Evolutionary conservation across 2,329 filamentous ascomycete species (phyloP).

Genomic region (Lanzia echinophila): DNA sequence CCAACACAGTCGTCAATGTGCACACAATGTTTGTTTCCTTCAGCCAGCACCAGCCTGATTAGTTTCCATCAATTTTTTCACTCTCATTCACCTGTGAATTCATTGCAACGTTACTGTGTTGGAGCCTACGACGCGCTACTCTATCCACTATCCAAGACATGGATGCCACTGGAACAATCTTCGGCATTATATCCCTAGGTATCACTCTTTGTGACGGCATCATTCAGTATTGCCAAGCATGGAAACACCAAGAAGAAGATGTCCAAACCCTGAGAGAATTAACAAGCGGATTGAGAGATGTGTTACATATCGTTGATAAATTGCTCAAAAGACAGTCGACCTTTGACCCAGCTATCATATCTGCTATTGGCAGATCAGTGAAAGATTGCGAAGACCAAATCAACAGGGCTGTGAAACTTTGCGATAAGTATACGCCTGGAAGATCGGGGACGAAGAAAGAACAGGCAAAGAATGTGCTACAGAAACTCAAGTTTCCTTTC

Average conservation of each 20-base stretch:
- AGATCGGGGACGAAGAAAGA: not conserved
- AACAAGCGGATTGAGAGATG: not conserved
- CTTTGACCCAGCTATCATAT: not conserved
- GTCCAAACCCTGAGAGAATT: not conserved
- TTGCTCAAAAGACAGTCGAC: not conserved
- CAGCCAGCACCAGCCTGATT: too few relatives aligned
- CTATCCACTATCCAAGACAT: not conserved
- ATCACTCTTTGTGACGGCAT: not conserved
- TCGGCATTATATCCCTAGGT: not conserved
- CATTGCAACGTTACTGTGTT: too few relatives aligned
- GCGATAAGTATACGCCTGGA: not conserved
- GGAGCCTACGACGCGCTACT: not conserved
- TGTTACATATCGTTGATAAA: not conserved
- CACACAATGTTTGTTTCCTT: too few relatives aligned
- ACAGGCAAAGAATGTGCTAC: not conserved
- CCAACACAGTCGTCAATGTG: too few relatives aligned
- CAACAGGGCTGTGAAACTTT: not conserved
- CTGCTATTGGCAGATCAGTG: not conserved
- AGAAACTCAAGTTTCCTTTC: not conserved
- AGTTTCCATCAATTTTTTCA: not conserved
- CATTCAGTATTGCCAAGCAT: not conserved
- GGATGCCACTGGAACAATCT: not conserved
- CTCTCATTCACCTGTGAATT: too few relatives aligned
- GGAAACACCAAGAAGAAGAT: not conserved
- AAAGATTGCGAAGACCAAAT: not conserved